These are phyloP conservation scores for Penicillium paneum DNA, from an alignment of 2,329 filamentous ascomycete species.

Conservation along the genomic window DNA sequence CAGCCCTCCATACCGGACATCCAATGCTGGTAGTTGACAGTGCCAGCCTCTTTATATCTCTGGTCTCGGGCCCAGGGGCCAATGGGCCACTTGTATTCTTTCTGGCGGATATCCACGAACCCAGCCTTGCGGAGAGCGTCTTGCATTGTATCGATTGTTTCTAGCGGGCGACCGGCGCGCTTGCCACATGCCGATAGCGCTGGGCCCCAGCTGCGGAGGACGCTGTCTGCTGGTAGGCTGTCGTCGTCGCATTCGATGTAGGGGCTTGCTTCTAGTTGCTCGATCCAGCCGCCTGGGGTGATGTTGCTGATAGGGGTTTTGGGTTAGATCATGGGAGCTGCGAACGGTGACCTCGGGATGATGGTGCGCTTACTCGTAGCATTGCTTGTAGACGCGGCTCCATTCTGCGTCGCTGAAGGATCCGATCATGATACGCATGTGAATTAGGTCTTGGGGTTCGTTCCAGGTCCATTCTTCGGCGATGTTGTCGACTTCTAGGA, in stretches of 20 bases:
- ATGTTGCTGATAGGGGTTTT: slow-evolving; percentile 9
- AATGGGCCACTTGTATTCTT: slow-evolving; percentile 30
- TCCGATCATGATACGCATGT: slow-evolving; percentile 22
- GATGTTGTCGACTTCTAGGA: slow-evolving; percentile 27
- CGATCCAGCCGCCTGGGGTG: slow-evolving; percentile 22
- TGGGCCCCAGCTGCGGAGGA: slow-evolving; percentile 15
- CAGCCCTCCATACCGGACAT: slow-evolving; percentile 27
- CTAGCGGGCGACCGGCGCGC: slow-evolving; percentile 22
- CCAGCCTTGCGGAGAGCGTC: slow-evolving; percentile 24
- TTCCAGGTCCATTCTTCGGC: slow-evolving; percentile 24
- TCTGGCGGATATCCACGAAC: slow-evolving; percentile 32
- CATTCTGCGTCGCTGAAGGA: slow-evolving; percentile 17
- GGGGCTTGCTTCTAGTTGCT: slow-evolving; percentile 20
- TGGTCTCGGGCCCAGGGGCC: slow-evolving; percentile 32
- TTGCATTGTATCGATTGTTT: slow-evolving; percentile 25
- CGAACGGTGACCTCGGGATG: no score
- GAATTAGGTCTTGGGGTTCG: slow-evolving; percentile 26
- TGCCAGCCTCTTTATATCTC: slow-evolving; percentile 41
- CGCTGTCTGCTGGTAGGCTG: slow-evolving; percentile 15
- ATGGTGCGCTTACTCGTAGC: slow-evolving; percentile 13
- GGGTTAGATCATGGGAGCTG: not conserved
- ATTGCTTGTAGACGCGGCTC: slow-evolving; percentile 18
- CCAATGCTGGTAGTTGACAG: slow-evolving; percentile 29
- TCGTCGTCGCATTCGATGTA: slow-evolving; percentile 18
- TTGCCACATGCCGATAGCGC: slow-evolving; percentile 18